Conservation (phyloP, 805 yeast genomes). For the Kurtzmaniella cleridarum region DNA sequence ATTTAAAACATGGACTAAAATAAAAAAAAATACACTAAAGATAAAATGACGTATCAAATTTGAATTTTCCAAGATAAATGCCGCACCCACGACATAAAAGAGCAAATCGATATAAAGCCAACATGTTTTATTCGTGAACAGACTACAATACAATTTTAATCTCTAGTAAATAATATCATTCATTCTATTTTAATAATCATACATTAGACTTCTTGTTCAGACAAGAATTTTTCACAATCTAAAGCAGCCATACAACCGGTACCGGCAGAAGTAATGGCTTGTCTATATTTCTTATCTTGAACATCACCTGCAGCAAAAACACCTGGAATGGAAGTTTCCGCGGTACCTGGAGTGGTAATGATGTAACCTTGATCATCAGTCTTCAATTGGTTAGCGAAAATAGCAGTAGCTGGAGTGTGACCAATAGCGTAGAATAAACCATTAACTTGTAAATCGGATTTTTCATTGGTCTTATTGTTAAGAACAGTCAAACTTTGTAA, state of each 20-base stretch:
- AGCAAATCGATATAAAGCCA: too few species aligned
- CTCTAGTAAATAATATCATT: not conserved
- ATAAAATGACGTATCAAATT: too few species aligned
- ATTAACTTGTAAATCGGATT: constrained; percentile 65
- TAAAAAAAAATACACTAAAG: not conserved
- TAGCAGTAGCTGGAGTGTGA: constrained; percentile 88
- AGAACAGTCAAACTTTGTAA: constrained; percentile 59
- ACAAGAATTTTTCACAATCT: constrained; percentile 80
- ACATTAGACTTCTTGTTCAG: constrained; percentile 39
- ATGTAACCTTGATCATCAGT: constrained; percentile 87
- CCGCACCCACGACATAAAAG: too few species aligned
- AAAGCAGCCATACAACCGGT: constrained; percentile 99
- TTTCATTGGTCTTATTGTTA: constrained; percentile 68
- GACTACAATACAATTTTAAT: not conserved
- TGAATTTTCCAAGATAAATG: too few species aligned
- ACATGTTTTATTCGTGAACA: too few species aligned
- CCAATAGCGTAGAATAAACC: constrained; percentile 98
- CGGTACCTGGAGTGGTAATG: constrained; percentile 82
- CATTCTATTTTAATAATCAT: constrained; percentile 1
- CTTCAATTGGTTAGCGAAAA: constrained; percentile 72
- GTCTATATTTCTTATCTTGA: constrained; percentile 95
- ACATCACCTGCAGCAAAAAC: constrained; percentile 99
- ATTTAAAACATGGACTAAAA: too few species aligned
- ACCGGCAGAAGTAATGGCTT: constrained; percentile 99
- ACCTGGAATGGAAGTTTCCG: constrained; percentile 82